Conservation (phyloP, 805 yeast species). For the Wickerhamomyces hampshirensis region DNA sequence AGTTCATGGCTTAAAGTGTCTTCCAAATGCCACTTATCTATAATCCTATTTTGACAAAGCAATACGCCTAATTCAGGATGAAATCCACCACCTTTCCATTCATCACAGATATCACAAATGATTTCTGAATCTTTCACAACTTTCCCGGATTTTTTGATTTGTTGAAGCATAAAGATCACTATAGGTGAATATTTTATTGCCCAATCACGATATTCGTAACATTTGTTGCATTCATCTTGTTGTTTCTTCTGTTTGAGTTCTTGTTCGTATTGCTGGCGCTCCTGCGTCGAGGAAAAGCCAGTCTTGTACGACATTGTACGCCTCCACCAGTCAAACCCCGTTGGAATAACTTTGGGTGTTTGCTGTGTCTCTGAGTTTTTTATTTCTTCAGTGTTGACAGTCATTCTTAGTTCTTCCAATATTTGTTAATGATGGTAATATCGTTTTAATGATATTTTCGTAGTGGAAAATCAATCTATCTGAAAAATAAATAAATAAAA, state of each 20-base stretch:
- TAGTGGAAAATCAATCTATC: too few species aligned
- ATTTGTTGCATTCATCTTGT: slow-evolving; percentile 55
- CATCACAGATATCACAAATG: slow-evolving; percentile 80
- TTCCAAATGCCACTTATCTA: slow-evolving; percentile 73
- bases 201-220: slow-evolving; percentile 79
- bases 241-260: slow-evolving; percentile 42
- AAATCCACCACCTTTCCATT: slow-evolving; percentile 84
- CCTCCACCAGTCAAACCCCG: slow-evolving; percentile 80
- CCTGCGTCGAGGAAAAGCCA: slow-evolving; percentile 57
- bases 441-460: too few species aligned
- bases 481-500: too few species aligned
- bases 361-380: not conserved
- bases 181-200: slow-evolving; percentile 76
- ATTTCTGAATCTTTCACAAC: slow-evolving; percentile 48
- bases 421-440: too few species aligned
- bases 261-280: slow-evolving; percentile 49
- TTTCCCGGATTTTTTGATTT: slow-evolving; percentile 60
- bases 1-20: slow-evolving; percentile 91
- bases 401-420: too few species aligned
- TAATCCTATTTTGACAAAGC: slow-evolving; percentile 73
- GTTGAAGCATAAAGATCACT: slow-evolving; percentile 81
- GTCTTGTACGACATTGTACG: slow-evolving; percentile 66
- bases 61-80: slow-evolving; percentile 86
- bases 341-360: not conserved
- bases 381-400: not conserved